Evolutionary conservation across 1,284 basidiomycete genomes (phyloP).

Genomic region (Fistulinella cinereoalba): DNA sequence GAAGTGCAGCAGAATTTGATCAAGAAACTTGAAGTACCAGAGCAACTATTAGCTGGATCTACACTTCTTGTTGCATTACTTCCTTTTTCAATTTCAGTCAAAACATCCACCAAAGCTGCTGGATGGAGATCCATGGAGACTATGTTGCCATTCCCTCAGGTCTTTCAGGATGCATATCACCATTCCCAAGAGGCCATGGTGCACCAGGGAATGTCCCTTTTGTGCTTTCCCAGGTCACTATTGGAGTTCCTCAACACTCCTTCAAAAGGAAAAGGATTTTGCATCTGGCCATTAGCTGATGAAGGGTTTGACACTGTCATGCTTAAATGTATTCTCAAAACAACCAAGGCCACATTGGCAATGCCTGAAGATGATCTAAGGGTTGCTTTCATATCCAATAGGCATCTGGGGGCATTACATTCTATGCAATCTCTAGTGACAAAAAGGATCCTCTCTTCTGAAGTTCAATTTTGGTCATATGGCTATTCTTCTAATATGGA

Average conservation of each 20-base stretch:
- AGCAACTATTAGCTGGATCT: slow-evolving; percentile 8
- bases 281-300: slow-evolving; percentile 37
- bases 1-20: slow-evolving; percentile 26
- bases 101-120: slow-evolving; percentile 7
- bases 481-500: slow-evolving; percentile 55
- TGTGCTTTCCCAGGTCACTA: slow-evolving; percentile 27
- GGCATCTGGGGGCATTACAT: slow-evolving; percentile 47
- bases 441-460: slow-evolving; percentile 40
- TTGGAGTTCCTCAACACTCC: slow-evolving; percentile 26
- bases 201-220: slow-evolving; percentile 23
- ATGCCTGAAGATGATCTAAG: slow-evolving; percentile 41
- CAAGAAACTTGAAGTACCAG: slow-evolving; percentile 35
- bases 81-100: slow-evolving; percentile 23
- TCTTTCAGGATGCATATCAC: not conserved
- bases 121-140: slow-evolving; percentile 18
- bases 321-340: slow-evolving; percentile 45
- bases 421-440: slow-evolving; percentile 47
- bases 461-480: slow-evolving; percentile 61
- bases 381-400: slow-evolving; percentile 64
- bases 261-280: slow-evolving; percentile 33
- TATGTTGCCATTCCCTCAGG: slow-evolving; percentile 8
- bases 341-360: slow-evolving; percentile 39
- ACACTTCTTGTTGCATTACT: slow-evolving; percentile 29
- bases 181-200: slow-evolving; percentile 10
- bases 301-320: slow-evolving; percentile 44